phyloP scores from a whole-genome alignment of 2,329 filamentous ascomycete genomes.

The Triangularia setosa region DNA sequence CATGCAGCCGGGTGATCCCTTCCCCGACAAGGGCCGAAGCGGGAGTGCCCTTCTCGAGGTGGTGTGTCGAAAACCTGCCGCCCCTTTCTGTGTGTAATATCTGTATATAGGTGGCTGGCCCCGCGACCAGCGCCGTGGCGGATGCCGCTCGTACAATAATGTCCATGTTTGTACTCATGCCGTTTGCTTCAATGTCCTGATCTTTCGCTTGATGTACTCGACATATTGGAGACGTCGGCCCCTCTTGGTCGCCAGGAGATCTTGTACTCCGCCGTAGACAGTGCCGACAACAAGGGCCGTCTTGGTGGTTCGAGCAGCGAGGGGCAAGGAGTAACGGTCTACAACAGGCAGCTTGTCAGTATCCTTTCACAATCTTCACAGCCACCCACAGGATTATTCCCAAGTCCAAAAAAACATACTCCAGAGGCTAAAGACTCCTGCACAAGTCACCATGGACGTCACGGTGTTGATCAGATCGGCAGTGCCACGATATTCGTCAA shows the following conservation, averaged over 20 bases:
- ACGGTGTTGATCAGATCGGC: constrained; percentile 79
- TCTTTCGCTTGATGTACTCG: constrained; percentile 50
- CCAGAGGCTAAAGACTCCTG: constrained; percentile 82
- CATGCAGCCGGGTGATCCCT: not conserved
- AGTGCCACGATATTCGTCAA: constrained; percentile 66
- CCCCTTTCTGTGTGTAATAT: not conserved
- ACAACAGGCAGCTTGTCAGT: constrained; percentile 3
- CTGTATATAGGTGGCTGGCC: not conserved
- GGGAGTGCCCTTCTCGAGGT: not conserved
- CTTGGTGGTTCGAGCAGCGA: constrained; percentile 72
- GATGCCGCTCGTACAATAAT: not conserved
- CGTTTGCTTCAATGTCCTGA: constrained; percentile 11
- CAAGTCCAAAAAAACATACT: constrained; percentile 45
- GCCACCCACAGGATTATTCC: not conserved
- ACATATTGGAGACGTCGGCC: constrained; percentile 74
- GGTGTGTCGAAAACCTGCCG: not conserved
- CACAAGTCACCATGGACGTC: constrained; percentile 76
- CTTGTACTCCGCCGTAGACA: constrained; percentile 76
- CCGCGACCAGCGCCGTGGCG: not conserved
- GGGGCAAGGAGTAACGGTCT: constrained; percentile 78
- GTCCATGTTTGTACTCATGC: not conserved
- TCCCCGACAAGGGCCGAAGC: not conserved
- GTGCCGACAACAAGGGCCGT: constrained; percentile 76
- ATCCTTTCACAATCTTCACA: constrained; percentile 2
- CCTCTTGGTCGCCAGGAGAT: constrained; percentile 63